A percentile compares a stretch with the other conserved stretches of the same genome.
These are phyloP conservation scores for Strobilomyces dryophilus DNA, from an alignment of 768 basidiomycete genomes.

Conservation along the genomic window DNA sequence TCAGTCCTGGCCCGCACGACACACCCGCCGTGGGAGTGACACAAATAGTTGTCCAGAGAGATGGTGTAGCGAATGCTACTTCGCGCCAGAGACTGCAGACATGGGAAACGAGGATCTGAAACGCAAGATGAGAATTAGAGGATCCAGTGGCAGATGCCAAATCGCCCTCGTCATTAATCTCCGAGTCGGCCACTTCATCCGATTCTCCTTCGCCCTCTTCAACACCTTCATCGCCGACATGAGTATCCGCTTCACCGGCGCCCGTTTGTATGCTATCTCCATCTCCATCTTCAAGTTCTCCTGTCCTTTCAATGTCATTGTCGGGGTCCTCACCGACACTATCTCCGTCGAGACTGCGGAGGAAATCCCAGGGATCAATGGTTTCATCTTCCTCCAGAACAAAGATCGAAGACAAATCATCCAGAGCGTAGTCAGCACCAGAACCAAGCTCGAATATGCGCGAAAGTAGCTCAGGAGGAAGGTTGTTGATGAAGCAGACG, in stretches of 20 bases:
- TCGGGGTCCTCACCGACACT: too few species aligned
- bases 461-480: slow-evolving; percentile 55
- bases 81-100: slow-evolving; percentile 54
- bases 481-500: slow-evolving; percentile 45
- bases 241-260: not conserved
- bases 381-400: slow-evolving; percentile 2
- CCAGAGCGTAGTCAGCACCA: slow-evolving; percentile 28
- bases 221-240: not conserved
- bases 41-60: slow-evolving; percentile 50
- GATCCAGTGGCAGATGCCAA: not conserved
- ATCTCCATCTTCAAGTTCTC: slow-evolving; percentile 22
- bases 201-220: slow-evolving; percentile 24
- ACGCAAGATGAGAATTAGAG: slow-evolving; percentile 23
- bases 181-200: not conserved
- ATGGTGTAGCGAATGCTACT: slow-evolving; percentile 46
- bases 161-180: not conserved
- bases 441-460: slow-evolving; percentile 51
- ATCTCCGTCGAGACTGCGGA: not conserved
- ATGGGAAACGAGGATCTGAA: slow-evolving; percentile 38
- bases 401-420: too few species aligned
- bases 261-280: not conserved
- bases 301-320: too few species aligned
- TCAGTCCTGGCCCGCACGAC: slow-evolving; percentile 41
- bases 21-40: slow-evolving; percentile 26
- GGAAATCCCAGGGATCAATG: not conserved